Conservation (phyloP, 441 rosid species). For the Adansonia gregorii region DNA sequence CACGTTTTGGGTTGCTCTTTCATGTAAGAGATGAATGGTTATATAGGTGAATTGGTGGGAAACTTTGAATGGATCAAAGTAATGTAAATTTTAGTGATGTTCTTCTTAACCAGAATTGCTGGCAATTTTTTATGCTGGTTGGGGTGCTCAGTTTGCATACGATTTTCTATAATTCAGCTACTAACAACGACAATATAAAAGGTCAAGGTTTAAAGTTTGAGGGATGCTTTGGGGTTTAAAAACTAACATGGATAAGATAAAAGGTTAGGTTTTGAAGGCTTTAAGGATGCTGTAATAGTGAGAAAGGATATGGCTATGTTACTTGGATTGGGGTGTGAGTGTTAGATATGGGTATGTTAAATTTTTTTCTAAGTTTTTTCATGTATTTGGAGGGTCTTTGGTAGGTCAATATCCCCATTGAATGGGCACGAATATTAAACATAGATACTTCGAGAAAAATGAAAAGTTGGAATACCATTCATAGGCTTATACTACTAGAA, state of each 20-base stretch:
- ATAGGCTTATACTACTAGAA: not conserved
- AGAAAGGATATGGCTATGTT: not conserved
- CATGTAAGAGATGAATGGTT: slow-evolving; percentile 1
- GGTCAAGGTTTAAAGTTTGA: not conserved
- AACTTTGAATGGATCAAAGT: not conserved
- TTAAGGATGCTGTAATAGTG: not conserved
- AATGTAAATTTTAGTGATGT: not conserved
- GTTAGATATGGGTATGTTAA: too few species aligned
- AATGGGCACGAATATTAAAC: too few species aligned
- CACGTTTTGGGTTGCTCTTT: not conserved
- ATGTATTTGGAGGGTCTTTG: too few species aligned
- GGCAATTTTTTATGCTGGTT: not conserved
- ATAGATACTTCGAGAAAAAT: too few species aligned
- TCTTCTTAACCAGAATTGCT: not conserved
- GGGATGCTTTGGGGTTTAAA: not conserved
- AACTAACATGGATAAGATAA: not conserved
- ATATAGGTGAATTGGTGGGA: not conserved
- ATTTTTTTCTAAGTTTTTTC: too few species aligned
- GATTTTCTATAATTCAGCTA: not conserved
- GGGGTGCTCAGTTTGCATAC: not conserved
- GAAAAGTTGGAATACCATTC: too few species aligned
- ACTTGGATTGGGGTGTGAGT: too few species aligned
- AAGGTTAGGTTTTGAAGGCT: not conserved
- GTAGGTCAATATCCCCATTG: too few species aligned
- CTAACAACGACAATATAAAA: not conserved